Percentiles rank a stretch among this genome's conserved stretches.
phyloP scores from a whole-genome alignment of 2,329 filamentous ascomycete species.

The Pseudogymnoascus sp. region DNA sequence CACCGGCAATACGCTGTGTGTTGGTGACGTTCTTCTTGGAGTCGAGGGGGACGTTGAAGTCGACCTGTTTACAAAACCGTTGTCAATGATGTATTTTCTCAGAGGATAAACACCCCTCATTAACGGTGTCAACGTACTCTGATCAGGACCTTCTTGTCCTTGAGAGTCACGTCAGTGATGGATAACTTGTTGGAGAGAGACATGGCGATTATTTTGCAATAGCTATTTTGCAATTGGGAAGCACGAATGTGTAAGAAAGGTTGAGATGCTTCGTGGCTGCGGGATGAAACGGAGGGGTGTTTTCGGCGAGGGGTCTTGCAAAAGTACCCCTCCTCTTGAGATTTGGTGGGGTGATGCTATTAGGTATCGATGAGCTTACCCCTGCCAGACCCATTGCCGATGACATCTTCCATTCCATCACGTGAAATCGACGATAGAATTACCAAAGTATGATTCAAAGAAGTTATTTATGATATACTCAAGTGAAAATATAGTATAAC shows the following conservation, averaged over 20 bases:
- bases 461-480: background rate
- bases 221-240: background rate
- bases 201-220: conserved; percentile 45
- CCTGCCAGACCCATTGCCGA: conserved; percentile 3
- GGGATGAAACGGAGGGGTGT: conserved; percentile 6
- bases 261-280: conserved; percentile 2
- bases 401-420: conserved; percentile 4
- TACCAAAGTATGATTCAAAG: background rate
- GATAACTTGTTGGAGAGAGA: conserved; percentile 98
- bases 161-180: conserved; percentile 92
- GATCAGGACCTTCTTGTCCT: conserved; percentile 97
- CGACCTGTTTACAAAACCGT: conserved; percentile 54
- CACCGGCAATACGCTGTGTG: conserved; percentile 95
- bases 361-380: conserved; percentile 6
- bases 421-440: background rate
- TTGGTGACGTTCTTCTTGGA: conserved; percentile 91
- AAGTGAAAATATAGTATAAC: background rate
- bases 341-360: conserved; percentile 10
- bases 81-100: conserved; percentile 19
- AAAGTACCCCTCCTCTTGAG: conserved; percentile 9
- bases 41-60: conserved; percentile 99
- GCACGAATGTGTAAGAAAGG: background rate
- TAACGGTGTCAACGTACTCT: conserved; percentile 54
- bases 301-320: conserved; percentile 1
- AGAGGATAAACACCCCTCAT: background rate